Base-by-base conservation (phyloP, 345 rosid species). In the Populus alba region DNA sequence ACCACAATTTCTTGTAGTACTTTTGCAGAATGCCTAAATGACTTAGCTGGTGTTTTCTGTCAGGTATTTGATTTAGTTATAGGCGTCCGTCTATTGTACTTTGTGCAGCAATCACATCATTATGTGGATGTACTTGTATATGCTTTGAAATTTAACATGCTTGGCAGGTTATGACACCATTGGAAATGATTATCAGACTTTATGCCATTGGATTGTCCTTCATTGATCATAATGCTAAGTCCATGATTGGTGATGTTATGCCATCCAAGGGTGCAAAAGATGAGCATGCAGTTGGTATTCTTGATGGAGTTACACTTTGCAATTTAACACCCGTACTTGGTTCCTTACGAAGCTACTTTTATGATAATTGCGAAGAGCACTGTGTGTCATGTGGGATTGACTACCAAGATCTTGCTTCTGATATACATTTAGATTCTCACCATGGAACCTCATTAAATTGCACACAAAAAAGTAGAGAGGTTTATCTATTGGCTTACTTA, bases 131-230 rank as follows among this genome's bases (percentile, higher is more conserved):
- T 29, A 67, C 73, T 38, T 73, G 41, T 76, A 65, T 75, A 65
- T 75, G 43, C 62, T 79, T 81, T 83, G 37, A 72, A 72, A 29
- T 72, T 77, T 51, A 77, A 70, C 65, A 63, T 49, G 57, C 81
- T 82, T 89, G 77, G 79, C 92, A 96, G 99, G 90, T 80, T 47
- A 65, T 74, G 67, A 78, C 77, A 35, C 94, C 91, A 31, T n/a
- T 85, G 73, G 81, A 81, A 84, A 73, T 86, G 77, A 87, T 92
- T 81, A 74, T 96, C 79, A 85, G 85, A 83, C 92, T 96, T 74
- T 96, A 94, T 85, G 88, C 97, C 17, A 63, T 81, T 17, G 95
- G 95, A 61, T 76, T 94, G 86, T 83, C 82, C 68, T 66, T 88
- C 43, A 76, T 75, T 23, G 82, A 81, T 75, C 75, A 53, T 27